Conservation (phyloP, 352 stramenopile genomes). For the Paralagenidium karlingii region DNA sequence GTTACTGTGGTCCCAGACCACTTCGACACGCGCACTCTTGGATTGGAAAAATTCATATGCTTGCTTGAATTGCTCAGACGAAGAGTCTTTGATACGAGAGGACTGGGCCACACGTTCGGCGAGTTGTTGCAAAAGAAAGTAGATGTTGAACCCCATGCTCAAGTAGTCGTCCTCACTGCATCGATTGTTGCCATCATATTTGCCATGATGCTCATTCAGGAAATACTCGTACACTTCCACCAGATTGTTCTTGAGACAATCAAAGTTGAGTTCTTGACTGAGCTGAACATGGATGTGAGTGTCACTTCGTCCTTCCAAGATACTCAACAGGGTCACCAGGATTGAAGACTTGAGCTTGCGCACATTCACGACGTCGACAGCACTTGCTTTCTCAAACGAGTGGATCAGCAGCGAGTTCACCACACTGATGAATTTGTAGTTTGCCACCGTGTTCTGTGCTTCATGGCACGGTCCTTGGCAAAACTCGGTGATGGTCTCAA, state of each 20-base stretch:
- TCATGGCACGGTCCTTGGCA: conserved; percentile 64
- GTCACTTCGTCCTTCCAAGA: conserved; percentile 51
- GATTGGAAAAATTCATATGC: conserved; percentile 56
- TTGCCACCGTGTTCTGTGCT: conserved; percentile 56
- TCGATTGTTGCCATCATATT: conserved; percentile 36
- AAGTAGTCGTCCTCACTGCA: conserved; percentile 59
- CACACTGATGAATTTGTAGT: conserved; percentile 64
- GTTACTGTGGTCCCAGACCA: conserved; percentile 55
- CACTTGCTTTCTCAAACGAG: too few relatives aligned
- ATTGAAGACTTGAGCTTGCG: conserved; percentile 34
- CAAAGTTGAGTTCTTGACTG: conserved; percentile 61
- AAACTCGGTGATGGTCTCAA: conserved; percentile 67
- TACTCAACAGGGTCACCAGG: conserved; percentile 42
- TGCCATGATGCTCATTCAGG: conserved; percentile 13
- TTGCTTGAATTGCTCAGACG: conserved; percentile 3
- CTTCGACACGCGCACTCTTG: conserved; percentile 47
- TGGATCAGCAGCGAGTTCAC: conserved; percentile 58
- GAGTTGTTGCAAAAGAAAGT: conserved; percentile 56
- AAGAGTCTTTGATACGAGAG: neutral
- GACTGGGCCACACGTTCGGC: conserved; percentile 26
- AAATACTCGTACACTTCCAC: conserved; percentile 47
- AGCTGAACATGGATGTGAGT: conserved; percentile 42
- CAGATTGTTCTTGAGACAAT: conserved; percentile 46
- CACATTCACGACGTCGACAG: conserved; percentile 13
- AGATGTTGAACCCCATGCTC: conserved; percentile 68